phyloP scores from a whole-genome alignment of 306 rosid species.

The Neltuma alba region DNA sequence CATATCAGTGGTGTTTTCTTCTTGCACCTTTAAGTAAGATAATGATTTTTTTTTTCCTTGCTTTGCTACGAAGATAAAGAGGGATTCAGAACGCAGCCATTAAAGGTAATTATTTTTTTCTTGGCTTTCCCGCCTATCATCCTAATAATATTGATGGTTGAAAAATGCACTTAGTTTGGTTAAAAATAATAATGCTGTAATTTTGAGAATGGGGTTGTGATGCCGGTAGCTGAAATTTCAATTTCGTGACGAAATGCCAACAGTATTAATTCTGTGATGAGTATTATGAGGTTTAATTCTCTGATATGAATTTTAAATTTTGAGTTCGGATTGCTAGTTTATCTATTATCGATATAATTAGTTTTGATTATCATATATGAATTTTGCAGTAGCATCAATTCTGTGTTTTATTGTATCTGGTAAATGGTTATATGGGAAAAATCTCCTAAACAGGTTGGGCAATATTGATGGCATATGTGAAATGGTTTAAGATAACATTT shows the following conservation, averaged over 20 bases:
- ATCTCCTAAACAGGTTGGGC: background rate
- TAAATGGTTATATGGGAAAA: background rate
- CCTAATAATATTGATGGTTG: background rate
- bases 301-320: background rate
- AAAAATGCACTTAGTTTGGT: too few species aligned
- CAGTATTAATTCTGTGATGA: background rate
- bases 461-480: background rate
- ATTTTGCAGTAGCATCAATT: background rate
- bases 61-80: too few species aligned
- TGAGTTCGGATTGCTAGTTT: background rate
- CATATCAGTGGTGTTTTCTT: background rate
- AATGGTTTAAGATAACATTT: background rate
- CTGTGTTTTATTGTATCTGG: background rate
- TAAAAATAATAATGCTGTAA: too few species aligned
- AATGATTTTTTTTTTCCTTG: background rate
- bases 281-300: background rate
- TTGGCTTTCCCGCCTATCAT: background rate
- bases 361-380: background rate
- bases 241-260: background rate
- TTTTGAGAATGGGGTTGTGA: background rate
- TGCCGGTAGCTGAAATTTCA: background rate
- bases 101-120: background rate
- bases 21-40: background rate
- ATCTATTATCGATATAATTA: background rate
- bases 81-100: background rate